Evolutionary conservation across 2,329 filamentous ascomycete genomes (phyloP).

Genomic region (Ascochyta lentis): DNA sequence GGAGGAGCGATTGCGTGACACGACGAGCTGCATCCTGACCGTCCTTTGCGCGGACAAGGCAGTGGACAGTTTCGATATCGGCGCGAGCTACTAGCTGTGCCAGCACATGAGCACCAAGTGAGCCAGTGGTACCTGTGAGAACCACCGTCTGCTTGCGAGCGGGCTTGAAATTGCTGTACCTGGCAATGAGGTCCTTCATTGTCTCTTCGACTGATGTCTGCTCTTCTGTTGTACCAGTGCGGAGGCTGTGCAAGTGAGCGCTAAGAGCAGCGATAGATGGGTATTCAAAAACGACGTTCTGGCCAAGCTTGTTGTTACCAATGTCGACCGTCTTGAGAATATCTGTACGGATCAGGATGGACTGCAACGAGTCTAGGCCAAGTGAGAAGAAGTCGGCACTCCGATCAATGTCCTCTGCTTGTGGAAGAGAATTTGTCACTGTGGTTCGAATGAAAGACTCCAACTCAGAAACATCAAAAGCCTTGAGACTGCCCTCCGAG

Average conservation of each 20-base stretch:
- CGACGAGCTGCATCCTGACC: conserved; percentile 43
- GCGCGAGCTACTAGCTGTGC: conserved; percentile 39
- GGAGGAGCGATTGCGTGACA: conserved; percentile 44
- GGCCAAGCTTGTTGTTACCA: conserved; percentile 53
- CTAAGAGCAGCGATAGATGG: conserved; percentile 58
- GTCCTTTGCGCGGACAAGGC: conserved; percentile 58
- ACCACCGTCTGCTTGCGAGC: conserved; percentile 37
- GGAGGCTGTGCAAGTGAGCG: conserved; percentile 53
- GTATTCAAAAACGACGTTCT: conserved; percentile 67
- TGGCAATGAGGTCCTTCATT: conserved; percentile 56
- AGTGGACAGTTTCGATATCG: conserved; percentile 55
- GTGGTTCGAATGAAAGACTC: conserved; percentile 32
- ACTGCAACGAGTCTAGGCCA: conserved; percentile 66
- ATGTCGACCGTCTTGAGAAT: conserved; percentile 61
- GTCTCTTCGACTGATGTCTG: conserved; percentile 47
- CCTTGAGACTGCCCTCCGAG: conserved; percentile 20
- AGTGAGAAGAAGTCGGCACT: conserved; percentile 65
- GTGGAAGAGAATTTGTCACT: conserved; percentile 22
- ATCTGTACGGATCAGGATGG: conserved; percentile 61
- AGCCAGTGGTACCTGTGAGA: conserved; percentile 71
- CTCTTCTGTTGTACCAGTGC: conserved; percentile 45
- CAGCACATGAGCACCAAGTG: conserved; percentile 67
- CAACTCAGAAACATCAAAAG: conserved; percentile 35
- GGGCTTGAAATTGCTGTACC: conserved; percentile 50
- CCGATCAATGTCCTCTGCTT: conserved; percentile 14